A percentile compares a stretch with the other conserved stretches of the same genome.
Evolutionary conservation across 2,329 filamentous ascomycete genomes (phyloP).

Genomic region (Colletotrichum lini): DNA sequence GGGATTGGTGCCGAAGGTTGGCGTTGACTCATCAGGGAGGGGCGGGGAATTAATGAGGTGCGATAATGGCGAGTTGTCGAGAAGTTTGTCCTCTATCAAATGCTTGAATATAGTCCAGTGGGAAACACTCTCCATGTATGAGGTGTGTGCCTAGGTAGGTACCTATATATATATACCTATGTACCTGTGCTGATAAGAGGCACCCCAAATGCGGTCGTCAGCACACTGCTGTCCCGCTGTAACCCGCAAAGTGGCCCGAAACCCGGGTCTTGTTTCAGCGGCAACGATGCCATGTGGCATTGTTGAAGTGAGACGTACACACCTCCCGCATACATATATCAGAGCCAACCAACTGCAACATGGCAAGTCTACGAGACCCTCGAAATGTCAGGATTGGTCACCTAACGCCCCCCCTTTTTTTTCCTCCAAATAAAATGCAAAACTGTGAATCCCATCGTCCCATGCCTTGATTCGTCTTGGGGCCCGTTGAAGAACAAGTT

Average conservation of each 20-base stretch:
- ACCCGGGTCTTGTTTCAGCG: constrained; percentile 39
- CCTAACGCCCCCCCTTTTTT: too few relatives aligned
- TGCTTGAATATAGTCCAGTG: too few relatives aligned
- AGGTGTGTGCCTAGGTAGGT: too few relatives aligned
- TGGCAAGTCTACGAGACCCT: too few relatives aligned
- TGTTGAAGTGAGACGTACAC: not conserved
- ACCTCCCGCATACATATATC: too few relatives aligned
- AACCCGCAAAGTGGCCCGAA: constrained; percentile 30
- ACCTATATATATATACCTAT: too few relatives aligned
- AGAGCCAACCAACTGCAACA: too few relatives aligned
- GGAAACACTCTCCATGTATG: not conserved
- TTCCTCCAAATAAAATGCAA: too few relatives aligned
- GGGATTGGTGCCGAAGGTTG: constrained; percentile 13
- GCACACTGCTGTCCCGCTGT: constrained; percentile 10
- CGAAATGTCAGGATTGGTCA: too few relatives aligned
- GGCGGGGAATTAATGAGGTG: not conserved
- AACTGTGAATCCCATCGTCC: not conserved
- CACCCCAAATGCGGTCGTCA: constrained; percentile 4
- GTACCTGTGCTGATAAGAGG: too few relatives aligned
- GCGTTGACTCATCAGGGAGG: not conserved
- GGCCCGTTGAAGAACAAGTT: not conserved
- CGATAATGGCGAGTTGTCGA: not conserved
- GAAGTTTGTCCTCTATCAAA: too few relatives aligned
- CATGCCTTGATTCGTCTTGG: constrained; percentile 3
- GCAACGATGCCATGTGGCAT: constrained; percentile 4